These are phyloP conservation scores for Rhodofomes roseus DNA, from an alignment of 1,284 basidiomycete genomes.

Conservation along the genomic window DNA sequence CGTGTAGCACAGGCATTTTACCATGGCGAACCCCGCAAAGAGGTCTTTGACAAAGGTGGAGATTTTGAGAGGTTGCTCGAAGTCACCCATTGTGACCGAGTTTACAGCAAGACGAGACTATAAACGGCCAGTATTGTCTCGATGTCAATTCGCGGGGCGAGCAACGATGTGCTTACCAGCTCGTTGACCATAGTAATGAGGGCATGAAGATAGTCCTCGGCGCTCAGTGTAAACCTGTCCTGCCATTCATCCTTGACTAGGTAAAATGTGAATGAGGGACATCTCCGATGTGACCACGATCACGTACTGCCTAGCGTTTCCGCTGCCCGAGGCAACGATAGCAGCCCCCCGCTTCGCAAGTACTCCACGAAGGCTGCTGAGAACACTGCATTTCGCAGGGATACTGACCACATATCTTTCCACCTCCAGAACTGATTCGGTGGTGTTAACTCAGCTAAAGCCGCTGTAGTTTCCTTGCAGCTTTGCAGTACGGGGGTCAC, in stretches of 20 bases:
- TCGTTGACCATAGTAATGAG: conserved; percentile 81
- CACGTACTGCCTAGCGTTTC: conserved; percentile 61
- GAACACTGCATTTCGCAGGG: conserved; percentile 62
- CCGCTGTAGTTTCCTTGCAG: conserved; percentile 48
- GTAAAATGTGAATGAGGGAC: conserved; percentile 1
- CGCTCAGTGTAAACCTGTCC: conserved; percentile 60
- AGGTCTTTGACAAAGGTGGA: conserved; percentile 81
- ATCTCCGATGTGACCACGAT: neutral
- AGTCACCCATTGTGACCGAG: conserved; percentile 78
- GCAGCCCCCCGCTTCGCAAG: conserved; percentile 54
- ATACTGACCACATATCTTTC: conserved; percentile 75
- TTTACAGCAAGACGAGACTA: conserved; percentile 83
- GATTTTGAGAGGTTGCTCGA: conserved; percentile 75
- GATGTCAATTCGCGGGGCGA: neutral
- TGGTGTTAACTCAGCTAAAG: conserved; percentile 55
- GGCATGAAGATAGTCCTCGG: conserved; percentile 85
- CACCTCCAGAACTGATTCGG: conserved; percentile 77
- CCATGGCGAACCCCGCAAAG: conserved; percentile 81
- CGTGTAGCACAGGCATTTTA: conserved; percentile 25
- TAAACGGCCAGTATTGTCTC: neutral
- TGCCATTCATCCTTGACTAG: conserved; percentile 71
- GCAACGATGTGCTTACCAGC: conserved; percentile 42
- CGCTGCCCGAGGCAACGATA: conserved; percentile 51
- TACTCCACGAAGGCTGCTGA: conserved; percentile 65
- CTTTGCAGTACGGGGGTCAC: conserved; percentile 51